phyloP scores from a whole-genome alignment of 2,329 filamentous ascomycete genomes.

The Ophiostoma sp. region DNA sequence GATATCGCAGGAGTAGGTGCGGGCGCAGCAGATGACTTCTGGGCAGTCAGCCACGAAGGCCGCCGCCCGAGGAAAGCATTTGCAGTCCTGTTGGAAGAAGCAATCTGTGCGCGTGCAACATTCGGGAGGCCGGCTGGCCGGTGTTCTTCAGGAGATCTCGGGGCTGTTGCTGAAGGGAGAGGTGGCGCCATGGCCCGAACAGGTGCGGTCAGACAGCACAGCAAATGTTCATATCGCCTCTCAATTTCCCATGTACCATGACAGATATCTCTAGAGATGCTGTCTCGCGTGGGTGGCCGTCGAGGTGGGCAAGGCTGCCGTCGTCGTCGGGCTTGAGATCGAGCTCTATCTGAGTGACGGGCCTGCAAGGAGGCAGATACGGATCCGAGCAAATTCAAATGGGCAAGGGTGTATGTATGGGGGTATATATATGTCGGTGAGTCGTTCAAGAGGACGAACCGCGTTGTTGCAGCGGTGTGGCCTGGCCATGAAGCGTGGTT shows the following conservation, averaged over 20 bases:
- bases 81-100: constrained; percentile 33
- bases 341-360: too few relatives aligned
- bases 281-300: neutral
- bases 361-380: neutral
- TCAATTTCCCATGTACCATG: neutral
- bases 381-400: too few relatives aligned
- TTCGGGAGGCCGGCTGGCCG: neutral
- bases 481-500: neutral
- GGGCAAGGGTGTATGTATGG: neutral
- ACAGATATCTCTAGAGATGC: neutral
- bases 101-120: constrained; percentile 25
- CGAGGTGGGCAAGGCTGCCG: too few relatives aligned
- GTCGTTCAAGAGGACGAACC: neutral
- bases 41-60: constrained; percentile 32
- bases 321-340: too few relatives aligned
- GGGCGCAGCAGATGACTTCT: neutral
- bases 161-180: neutral
- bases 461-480: neutral
- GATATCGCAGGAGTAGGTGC: neutral
- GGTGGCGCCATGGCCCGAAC: neutral
- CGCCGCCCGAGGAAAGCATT: constrained; percentile 32
- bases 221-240: neutral
- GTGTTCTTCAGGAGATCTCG: neutral
- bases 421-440: neutral
- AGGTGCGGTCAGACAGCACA: neutral